These are phyloP conservation scores for Aristolochia californica DNA, from an alignment of 164 flowering plant species.

Conservation along the genomic window DNA sequence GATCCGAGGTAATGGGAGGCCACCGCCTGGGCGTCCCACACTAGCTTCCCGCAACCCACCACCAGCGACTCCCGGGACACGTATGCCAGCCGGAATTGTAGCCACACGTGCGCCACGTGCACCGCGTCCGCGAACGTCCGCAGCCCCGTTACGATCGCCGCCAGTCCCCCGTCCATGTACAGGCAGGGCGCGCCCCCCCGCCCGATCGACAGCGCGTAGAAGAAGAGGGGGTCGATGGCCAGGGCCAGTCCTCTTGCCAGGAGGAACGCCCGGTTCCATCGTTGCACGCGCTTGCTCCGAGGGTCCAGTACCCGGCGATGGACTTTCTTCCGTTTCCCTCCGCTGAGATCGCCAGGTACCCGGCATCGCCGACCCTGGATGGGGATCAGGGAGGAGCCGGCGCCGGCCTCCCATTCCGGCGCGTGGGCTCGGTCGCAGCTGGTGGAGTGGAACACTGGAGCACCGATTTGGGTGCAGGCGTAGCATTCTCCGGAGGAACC, in stretches of 20 bases:
- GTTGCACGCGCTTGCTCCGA: slow-evolving; percentile 56
- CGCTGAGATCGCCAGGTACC: no score
- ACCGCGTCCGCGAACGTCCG: slow-evolving; percentile 71
- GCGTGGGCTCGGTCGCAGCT: slow-evolving; percentile 70
- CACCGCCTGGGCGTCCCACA: slow-evolving; percentile 82
- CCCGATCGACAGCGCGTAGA: slow-evolving; percentile 74
- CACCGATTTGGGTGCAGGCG: slow-evolving; percentile 88
- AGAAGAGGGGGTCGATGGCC: slow-evolving; percentile 88
- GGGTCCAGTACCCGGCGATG: slow-evolving; percentile 59
- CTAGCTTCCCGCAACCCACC: slow-evolving; percentile 90
- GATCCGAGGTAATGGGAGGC: slow-evolving; percentile 70
- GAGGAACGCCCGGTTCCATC: slow-evolving; percentile 62
- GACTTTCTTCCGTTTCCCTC: background rate
- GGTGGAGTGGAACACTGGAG: slow-evolving; percentile 91
- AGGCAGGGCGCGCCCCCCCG: slow-evolving; percentile 62
- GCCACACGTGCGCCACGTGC: slow-evolving; percentile 72
- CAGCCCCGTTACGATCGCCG: slow-evolving; percentile 53
- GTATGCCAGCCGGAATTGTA: slow-evolving; percentile 77
- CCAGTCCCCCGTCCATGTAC: slow-evolving; percentile 73
- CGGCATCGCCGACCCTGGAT: slow-evolving; percentile 18
- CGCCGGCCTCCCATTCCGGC: slow-evolving; percentile 85
- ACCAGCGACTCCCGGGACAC: slow-evolving; percentile 85
- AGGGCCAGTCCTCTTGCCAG: slow-evolving; percentile 69
- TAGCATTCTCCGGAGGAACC: slow-evolving; percentile 85
- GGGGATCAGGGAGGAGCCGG: slow-evolving; percentile 78